A percentile compares a stretch with the other conserved stretches of the same genome.
These are phyloP conservation scores for Suillus paluster DNA, from an alignment of 768 basidiomycete species.

Conservation along the genomic window DNA sequence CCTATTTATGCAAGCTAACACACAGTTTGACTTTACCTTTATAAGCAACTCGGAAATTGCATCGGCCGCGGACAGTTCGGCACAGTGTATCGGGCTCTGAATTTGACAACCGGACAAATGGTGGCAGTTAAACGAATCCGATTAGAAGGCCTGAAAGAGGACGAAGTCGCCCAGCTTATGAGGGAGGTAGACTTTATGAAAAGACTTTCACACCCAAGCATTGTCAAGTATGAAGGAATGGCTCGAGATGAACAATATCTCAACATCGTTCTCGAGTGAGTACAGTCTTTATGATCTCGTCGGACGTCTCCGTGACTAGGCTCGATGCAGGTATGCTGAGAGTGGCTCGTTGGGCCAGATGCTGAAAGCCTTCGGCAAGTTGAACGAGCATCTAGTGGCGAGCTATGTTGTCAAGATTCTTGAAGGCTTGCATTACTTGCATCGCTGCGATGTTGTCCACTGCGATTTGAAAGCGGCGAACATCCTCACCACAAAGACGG, in stretches of 20 bases:
- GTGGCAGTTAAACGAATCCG: constrained; percentile 99
- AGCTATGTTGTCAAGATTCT: constrained; percentile 96
- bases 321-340: constrained; percentile 79
- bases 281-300: constrained; percentile 20
- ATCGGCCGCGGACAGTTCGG: constrained; percentile 98
- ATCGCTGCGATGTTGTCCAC: constrained; percentile 88
- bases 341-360: constrained; percentile 95
- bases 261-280: constrained; percentile 94
- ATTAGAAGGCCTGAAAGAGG: constrained; percentile 88
- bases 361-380: constrained; percentile 89
- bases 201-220: constrained; percentile 89
- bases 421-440: constrained; percentile 93
- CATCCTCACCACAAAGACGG: constrained; percentile 97
- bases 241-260: constrained; percentile 85
- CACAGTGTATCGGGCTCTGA: constrained; percentile 92
- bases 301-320: constrained; percentile 17
- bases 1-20: constrained; percentile 15
- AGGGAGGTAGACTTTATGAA: constrained; percentile 93
- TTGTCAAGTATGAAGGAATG: constrained; percentile 98
- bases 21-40: constrained; percentile 1
- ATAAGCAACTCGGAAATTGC: constrained; percentile 95
- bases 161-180: constrained; percentile 90
- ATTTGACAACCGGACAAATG: constrained; percentile 93
- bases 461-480: constrained; percentile 99
- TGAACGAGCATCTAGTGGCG: constrained; percentile 91